Conservation (phyloP, 1,139 yeast genomes). For the Keqinozyma sinolaborantium region DNA sequence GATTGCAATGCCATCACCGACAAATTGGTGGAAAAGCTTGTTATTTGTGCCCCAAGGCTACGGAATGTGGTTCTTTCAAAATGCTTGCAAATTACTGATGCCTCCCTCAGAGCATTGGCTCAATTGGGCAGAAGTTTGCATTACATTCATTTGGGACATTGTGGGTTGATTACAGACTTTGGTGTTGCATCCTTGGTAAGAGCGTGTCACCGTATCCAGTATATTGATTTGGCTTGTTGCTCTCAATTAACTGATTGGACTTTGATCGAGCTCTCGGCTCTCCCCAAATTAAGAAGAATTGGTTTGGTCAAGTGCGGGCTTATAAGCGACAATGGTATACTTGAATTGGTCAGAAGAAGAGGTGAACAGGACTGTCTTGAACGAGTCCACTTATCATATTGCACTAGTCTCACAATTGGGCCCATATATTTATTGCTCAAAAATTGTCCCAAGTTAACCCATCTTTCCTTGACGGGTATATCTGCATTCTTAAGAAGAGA, state of each 20-base stretch:
- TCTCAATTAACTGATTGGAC: constrained; percentile 85
- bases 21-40: constrained; percentile 68
- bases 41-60: constrained; percentile 74
- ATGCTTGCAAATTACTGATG: constrained; percentile 85
- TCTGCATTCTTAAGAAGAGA: constrained; percentile 83
- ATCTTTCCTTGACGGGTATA: constrained; percentile 85
- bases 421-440: constrained; percentile 70
- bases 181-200: constrained; percentile 78
- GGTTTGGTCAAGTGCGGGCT: constrained; percentile 90
- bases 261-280: constrained; percentile 68
- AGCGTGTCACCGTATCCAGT: constrained; percentile 81
- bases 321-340: constrained; percentile 83
- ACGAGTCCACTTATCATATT: constrained; percentile 89
- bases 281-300: constrained; percentile 82
- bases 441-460: constrained; percentile 84
- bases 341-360: constrained; percentile 71
- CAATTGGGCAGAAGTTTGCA: constrained; percentile 79
- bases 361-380: constrained; percentile 77
- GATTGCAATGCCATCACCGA: constrained; percentile 84
- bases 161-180: constrained; percentile 83
- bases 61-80: constrained; percentile 88
- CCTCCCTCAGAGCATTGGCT: constrained; percentile 69
- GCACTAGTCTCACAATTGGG: constrained; percentile 73
- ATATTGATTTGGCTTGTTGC: constrained; percentile 94
- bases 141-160: constrained; percentile 91